phyloP scores from a whole-genome alignment of 2,329 filamentous ascomycete species.

The Elsinoe necatrix region DNA sequence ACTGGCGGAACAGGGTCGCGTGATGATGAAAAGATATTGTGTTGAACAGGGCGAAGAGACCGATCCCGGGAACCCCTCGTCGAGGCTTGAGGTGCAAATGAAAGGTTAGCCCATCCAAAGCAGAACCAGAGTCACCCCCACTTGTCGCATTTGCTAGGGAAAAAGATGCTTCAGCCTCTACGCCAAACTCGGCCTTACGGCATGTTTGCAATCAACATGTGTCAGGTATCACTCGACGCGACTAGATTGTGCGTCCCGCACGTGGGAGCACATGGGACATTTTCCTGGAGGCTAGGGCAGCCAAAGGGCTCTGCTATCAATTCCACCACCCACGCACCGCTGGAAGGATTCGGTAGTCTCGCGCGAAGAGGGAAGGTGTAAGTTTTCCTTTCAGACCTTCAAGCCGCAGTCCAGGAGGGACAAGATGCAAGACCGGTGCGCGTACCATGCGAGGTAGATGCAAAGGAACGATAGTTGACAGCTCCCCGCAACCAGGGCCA shows the following conservation, averaged over 20 bases:
- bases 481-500: conserved; percentile 5
- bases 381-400: background rate
- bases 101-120: conserved; percentile 1
- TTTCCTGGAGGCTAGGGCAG: background rate
- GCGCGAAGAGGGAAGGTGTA: background rate
- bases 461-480: conserved; percentile 9
- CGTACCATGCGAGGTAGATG: background rate
- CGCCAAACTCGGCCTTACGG: background rate
- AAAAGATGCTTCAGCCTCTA: background rate
- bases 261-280: conserved; percentile 6
- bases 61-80: background rate
- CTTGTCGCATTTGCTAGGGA: background rate
- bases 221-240: background rate
- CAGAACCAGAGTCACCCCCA: conserved; percentile 8
- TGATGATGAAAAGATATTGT: conserved; percentile 5
- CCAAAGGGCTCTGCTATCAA: background rate
- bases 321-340: background rate
- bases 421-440: background rate
- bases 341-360: background rate
- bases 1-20: background rate
- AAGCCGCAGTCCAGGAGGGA: background rate
- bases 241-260: background rate
- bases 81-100: background rate
- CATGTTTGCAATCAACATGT: conserved; percentile 1
- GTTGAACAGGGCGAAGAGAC: background rate